phyloP scores from a whole-genome alignment of 768 basidiomycete genomes.

The Rhodotorula taiwanensis region DNA sequence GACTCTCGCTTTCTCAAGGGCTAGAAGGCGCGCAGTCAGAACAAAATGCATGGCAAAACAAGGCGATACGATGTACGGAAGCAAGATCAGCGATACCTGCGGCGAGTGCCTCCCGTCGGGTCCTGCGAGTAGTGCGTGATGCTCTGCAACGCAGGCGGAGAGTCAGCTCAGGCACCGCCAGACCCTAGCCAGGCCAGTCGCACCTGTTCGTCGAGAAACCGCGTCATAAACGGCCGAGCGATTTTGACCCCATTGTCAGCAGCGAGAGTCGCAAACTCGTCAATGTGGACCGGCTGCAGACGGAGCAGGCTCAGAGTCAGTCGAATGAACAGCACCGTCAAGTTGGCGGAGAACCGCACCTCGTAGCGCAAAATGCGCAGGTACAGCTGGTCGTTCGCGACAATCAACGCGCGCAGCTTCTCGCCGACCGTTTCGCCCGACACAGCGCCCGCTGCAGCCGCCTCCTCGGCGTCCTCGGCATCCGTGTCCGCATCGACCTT shows the following conservation, averaged over 20 bases:
- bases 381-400: slow-evolving; percentile 23
- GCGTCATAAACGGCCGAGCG: slow-evolving; percentile 19
- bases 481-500: background rate
- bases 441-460: background rate
- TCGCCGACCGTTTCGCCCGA: slow-evolving; percentile 17
- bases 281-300: slow-evolving; percentile 30
- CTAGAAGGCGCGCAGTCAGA: no score
- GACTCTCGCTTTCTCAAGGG: no score
- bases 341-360: slow-evolving; percentile 3
- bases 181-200: no score
- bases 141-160: slow-evolving; percentile 5
- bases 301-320: no score
- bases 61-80: no score
- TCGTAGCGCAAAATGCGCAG: slow-evolving; percentile 32
- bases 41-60: no score
- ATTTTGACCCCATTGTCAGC: slow-evolving; percentile 21
- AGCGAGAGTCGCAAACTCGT: slow-evolving; percentile 23
- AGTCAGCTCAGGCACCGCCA: background rate
- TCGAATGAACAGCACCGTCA: background rate
- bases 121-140: slow-evolving; percentile 28
- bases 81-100: slow-evolving; percentile 12
- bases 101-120: slow-evolving; percentile 23
- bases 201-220: slow-evolving; percentile 34
- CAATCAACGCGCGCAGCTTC: slow-evolving; percentile 20
- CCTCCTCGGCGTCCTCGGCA: background rate